Conservation (phyloP, 2,329 filamentous ascomycete genomes). For the Cercospora berteroae region DNA sequence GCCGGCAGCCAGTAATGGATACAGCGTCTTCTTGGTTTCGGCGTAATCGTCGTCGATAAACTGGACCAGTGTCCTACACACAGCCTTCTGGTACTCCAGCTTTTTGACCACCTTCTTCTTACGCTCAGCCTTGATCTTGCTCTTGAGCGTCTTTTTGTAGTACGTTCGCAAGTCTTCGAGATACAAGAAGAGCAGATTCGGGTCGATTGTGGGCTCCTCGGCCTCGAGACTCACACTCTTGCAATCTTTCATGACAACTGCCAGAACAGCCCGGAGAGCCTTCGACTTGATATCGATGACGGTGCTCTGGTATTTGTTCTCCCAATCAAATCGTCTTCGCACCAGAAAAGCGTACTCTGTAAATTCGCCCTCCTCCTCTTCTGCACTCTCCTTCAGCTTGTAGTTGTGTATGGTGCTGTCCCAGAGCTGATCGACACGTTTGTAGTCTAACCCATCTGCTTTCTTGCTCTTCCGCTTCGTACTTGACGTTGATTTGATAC, state of each 20-base stretch:
- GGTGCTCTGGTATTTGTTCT: slow-evolving; percentile 74
- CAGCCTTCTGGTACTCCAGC: slow-evolving; percentile 57
- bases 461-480: slow-evolving; percentile 26
- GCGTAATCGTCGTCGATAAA: slow-evolving; percentile 82
- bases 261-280: slow-evolving; percentile 66
- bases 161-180: slow-evolving; percentile 70
- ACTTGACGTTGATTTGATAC: slow-evolving; percentile 21
- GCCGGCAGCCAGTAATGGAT: slow-evolving; percentile 75
- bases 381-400: slow-evolving; percentile 65
- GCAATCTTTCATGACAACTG: slow-evolving; percentile 70
- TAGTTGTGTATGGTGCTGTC: slow-evolving; percentile 61
- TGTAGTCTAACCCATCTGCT: slow-evolving; percentile 58
- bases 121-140: slow-evolving; percentile 56
- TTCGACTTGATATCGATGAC: slow-evolving; percentile 85
- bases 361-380: slow-evolving; percentile 66
- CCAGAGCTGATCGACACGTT: slow-evolving; percentile 64
- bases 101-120: slow-evolving; percentile 62
- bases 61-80: slow-evolving; percentile 70
- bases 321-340: slow-evolving; percentile 76
- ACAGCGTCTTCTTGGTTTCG: slow-evolving; percentile 73
- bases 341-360: slow-evolving; percentile 82
- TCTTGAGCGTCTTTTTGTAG: slow-evolving; percentile 62
- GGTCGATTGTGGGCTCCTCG: slow-evolving; percentile 65
- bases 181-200: slow-evolving; percentile 58
- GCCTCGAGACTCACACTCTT: slow-evolving; percentile 78